phyloP scores from a whole-genome alignment of 2,329 filamentous ascomycete species.

The Xylaria hypoxylon region DNA sequence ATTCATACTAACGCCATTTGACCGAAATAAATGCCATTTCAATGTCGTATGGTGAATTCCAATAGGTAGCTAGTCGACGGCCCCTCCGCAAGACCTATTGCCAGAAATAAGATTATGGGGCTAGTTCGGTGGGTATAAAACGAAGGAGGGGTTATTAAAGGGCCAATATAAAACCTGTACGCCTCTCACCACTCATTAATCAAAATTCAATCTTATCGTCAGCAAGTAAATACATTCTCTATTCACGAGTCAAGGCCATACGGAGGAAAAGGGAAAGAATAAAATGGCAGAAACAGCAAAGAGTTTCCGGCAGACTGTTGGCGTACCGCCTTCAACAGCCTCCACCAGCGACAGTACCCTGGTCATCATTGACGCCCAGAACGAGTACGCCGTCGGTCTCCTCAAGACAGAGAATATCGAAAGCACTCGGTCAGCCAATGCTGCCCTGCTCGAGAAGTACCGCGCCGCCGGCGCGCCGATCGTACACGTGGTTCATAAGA shows the following conservation, averaged over 20 bases:
- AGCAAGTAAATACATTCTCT: not conserved
- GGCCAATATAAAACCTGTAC: not conserved
- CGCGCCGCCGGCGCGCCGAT: constrained; percentile 22
- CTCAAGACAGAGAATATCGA: constrained; percentile 23
- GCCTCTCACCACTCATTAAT: too few species aligned
- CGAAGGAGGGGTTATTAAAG: not conserved
- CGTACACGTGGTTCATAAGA: constrained; percentile 31
- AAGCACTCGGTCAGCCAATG: constrained; percentile 23
- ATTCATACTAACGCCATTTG: constrained; percentile 9
- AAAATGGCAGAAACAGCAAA: constrained; percentile 29
- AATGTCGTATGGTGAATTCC: not conserved
- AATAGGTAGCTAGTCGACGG: too few species aligned
- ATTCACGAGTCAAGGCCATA: not conserved
- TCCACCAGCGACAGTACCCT: constrained; percentile 30
- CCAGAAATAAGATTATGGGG: too few species aligned
- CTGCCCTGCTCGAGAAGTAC: constrained; percentile 21
- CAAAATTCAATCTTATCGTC: not conserved
- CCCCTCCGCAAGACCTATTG: too few species aligned
- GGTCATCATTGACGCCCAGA: constrained; percentile 33
- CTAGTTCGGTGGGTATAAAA: not conserved
- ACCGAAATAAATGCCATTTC: constrained; percentile 1
- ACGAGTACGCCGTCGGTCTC: constrained; percentile 28
- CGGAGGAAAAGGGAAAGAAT: not conserved
- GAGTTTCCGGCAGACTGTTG: constrained; percentile 30
- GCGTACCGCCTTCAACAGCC: constrained; percentile 30